Conservation (phyloP, 768 basidiomycete species). For the Panaeolus cyanescens region DNA sequence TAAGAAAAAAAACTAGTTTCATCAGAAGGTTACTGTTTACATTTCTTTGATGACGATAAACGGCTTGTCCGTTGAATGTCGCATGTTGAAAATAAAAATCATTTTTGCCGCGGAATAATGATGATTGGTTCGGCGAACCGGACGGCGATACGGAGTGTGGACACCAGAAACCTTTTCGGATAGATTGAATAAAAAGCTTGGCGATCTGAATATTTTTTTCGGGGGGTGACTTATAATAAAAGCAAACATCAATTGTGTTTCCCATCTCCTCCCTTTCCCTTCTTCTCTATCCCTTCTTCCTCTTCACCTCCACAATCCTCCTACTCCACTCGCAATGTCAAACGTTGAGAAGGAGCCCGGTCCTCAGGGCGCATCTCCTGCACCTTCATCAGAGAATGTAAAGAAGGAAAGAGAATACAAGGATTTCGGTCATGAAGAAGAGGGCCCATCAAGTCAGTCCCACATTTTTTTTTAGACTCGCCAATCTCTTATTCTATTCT, state of each 20-base stretch:
- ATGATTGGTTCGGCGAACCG: background rate
- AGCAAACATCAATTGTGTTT: conserved; percentile 16
- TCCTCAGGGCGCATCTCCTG: conserved; percentile 42
- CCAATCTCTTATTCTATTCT: conserved; percentile 12
- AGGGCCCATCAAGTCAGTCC: conserved; percentile 66
- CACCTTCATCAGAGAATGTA: conserved; percentile 21
- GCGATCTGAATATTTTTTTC: conserved; percentile 10
- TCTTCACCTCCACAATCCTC: conserved; percentile 8
- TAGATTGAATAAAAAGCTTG: no score
- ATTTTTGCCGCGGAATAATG: background rate
- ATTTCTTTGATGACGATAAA: background rate
- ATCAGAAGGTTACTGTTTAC: no score
- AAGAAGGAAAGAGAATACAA: conserved; percentile 84
- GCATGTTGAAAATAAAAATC: background rate
- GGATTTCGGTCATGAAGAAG: conserved; percentile 77
- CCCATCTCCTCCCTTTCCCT: conserved; percentile 11
- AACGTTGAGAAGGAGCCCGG: conserved; percentile 60
- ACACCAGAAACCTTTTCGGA: background rate
- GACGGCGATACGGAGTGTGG: background rate
- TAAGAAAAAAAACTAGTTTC: background rate
- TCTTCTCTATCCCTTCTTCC: conserved; percentile 12
- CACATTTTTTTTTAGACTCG: conserved; percentile 9
- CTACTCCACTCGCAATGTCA: conserved; percentile 19
- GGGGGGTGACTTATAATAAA: conserved; percentile 22
- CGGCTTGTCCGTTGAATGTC: background rate